phyloP scores from a whole-genome alignment of 768 basidiomycete species.

The Mycena albidolilacea region DNA sequence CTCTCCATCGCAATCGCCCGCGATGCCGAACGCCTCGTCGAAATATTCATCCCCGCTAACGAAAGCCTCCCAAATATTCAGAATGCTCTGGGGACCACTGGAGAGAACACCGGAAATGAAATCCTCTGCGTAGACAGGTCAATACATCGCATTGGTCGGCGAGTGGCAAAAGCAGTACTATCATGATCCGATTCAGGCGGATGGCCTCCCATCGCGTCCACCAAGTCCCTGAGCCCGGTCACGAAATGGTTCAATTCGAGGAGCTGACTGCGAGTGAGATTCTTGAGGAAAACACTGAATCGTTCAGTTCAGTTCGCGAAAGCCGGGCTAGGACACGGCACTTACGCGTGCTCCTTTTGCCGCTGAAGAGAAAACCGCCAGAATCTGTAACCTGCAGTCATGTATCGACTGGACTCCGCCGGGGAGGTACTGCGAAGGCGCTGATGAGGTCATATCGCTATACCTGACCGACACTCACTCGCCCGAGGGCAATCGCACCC shows the following conservation, averaged over 20 bases:
- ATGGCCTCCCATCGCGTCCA: neutral
- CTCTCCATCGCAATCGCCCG: neutral
- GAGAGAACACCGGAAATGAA: constrained; percentile 7
- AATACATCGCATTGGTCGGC: neutral
- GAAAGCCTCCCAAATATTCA: constrained; percentile 9
- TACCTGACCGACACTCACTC: neutral
- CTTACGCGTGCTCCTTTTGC: neutral
- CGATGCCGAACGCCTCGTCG: neutral
- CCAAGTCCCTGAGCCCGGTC: neutral
- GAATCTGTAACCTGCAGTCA: constrained; percentile 10
- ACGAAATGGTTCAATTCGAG: constrained; percentile 9
- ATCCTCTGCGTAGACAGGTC: neutral
- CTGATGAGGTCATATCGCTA: neutral
- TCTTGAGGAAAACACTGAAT: constrained; percentile 1
- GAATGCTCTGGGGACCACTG: constrained; percentile 9
- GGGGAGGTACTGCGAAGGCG: neutral
- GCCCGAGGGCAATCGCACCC: neutral
- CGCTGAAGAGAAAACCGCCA: constrained; percentile 5
- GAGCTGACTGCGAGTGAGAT: neutral
- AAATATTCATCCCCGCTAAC: neutral
- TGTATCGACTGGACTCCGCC: constrained; percentile 11
- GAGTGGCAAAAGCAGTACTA: too few species aligned
- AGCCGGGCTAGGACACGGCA: neutral
- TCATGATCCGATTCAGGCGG: neutral
- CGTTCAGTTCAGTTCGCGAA: neutral